Evolutionary conservation across 805 yeast species (phyloP), one percentile per base, ranked within the genome.

Genomic region (Saccharomycopsis malanga): DNA sequence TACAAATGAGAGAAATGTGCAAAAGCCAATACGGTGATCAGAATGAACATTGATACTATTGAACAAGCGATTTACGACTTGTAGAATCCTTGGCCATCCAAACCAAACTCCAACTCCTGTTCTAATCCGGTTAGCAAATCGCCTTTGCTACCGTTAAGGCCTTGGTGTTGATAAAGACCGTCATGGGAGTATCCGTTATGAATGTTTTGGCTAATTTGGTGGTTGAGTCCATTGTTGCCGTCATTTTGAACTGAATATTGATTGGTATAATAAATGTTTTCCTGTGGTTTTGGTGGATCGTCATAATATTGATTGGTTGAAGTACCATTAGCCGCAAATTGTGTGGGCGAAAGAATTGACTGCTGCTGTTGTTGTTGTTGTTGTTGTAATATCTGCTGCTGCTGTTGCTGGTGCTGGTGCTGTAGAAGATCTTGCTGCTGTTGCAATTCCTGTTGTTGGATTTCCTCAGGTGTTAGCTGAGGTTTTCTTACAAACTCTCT

Each of bases 401-500:
- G 61, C 39, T 56, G 57, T 38, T 58, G 56, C 37, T 50, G 56
- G 45, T 54, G 56, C 18, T 48, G 52, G 20, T 48, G 57, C 34
- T 53, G 61, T 35, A 50, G 59, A 37, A 56, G 64, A 22, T 49
- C 55, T 52, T 54, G 60, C 37, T 60, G 63, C 27, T 51, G 55
- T 21, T 45, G 54, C 37, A 55, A 53, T 43, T 60, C 62, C 27
- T 54, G 54, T 18, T 57, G 60, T 25, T 50, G 56, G 27, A 56
- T 58, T 7, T 45, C 57, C 5, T 36, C 44, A 20, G 38, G 46
- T 4, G 39, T 15, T 43, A 72, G 72, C 51, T 74, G 68, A 4
- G 94, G 94, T 61, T 73, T 77, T 58, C 96, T 73, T 3, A 87
- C 96, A 67, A 80, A 81, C 35, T 77, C 85, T 57, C 96, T 75